Base-by-base conservation (phyloP, 805 yeast species). In the Saturnispora saitoi region DNA sequence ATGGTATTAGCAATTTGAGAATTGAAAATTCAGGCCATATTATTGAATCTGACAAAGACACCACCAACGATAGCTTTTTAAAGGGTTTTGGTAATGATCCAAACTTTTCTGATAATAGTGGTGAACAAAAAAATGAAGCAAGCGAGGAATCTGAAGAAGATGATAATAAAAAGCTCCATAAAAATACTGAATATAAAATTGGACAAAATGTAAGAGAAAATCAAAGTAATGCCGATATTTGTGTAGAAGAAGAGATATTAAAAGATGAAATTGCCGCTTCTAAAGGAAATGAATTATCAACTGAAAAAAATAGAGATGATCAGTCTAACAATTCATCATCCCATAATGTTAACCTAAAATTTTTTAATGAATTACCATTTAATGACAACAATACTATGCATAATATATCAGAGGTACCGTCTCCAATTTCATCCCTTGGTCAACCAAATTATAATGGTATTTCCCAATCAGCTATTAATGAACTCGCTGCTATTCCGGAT, bases 401-500 rank as follows among this genome's bases (percentile, higher is more conserved):
- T 2, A 57, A 54, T 0, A 51, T 61, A 9, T 62, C 67, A 19
- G 60, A 64, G 61, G 58, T 66, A 17, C 58, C 67, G 4, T 63
- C 70, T 3, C 58, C 59, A 6, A 44, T 63, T 28, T 55, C 62
- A 34, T 65, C 70, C 10, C 56, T 61, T 31, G 53, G 67, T 26
- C 57, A 69, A 48, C 68, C 74, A 19, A 46, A 49, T 43, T 71
- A 68, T 50, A 74, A 75, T 15, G 80, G 80, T 12, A 68, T 75
- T 45, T 69, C 76, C 29, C 65, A 71, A n/a, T 76, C 73, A 4
- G 83, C 80, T 2, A 80, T 85, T 42, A 84, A 83, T 38, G 87
- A 82, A 58, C 72, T 89, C 43, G 95, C 95, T 1, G 84, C 85
- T 5, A 79, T 90, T 45, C 91, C 96, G 0, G 96, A 91, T 62